Evolutionary conservation across 371 early-diverging fungal genomes (phyloP), one percentile per base, ranked within the genome.

Genomic region (Dichotomocladium elegans): DNA sequence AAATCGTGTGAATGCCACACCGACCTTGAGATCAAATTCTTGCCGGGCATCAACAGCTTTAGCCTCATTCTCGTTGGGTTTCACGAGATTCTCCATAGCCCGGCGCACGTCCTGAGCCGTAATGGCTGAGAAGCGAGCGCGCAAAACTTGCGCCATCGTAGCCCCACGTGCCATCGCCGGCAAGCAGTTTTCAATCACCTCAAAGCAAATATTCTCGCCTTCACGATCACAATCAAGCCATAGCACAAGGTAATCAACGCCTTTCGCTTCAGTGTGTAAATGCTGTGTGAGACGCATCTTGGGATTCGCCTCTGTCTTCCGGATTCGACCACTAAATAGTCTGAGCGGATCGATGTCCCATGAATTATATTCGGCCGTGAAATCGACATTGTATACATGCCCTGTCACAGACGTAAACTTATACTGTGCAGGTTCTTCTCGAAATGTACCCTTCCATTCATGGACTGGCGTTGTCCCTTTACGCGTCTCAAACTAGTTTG

Each of bases 201-300:
- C 84, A 49, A 63, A 68, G 28, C 83, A 88, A 47, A 89, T 89
- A 53, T 88, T 83, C 57, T 89, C 89, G 8, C 89, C 89, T 64
- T 89, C 89, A 47, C 89, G 60, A 59, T 89, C 89, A 52, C 87
- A 85, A 66, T 89, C 89, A 28, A 88, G 72, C 89, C 88, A 89
- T 8, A 88, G 68, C 21, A 88, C 69, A 5, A 88, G 58, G 47
- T 74, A 72, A 51, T 82, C 74, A 6, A 71, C 52, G 8, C 65
- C 65, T 51, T 74, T 79, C 1, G 74, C 64, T 37, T 70, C 70
- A 7, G 46, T 59, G 15, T 66, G 59, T 34, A 81, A 53, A 48
- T 77, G 74, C 5, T 68, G 68, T 7, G 67, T 64, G 10, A 87
- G 63, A 47, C 61, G 65, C 68, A 69, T 68, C 56, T 79, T 77